Base-by-base conservation (phyloP, 495 filamentous ascomycete genomes). In the Penicillium paradoxum region DNA sequence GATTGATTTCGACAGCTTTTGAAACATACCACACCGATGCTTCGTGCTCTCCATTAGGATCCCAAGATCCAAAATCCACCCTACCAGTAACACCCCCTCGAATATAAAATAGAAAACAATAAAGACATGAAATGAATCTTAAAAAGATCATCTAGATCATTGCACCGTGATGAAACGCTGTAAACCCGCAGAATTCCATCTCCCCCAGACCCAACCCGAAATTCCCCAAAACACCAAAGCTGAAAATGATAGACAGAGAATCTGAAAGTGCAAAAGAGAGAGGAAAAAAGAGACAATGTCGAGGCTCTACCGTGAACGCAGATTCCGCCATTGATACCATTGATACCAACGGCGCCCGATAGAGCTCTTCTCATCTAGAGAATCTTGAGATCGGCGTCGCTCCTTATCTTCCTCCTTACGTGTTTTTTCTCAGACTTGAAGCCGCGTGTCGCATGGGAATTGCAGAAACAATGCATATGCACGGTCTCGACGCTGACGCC, bases 381-480 rank as follows among this genome's bases (percentile, higher is more conserved):
- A 64, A 18, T 66, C 58, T 10, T 66, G 29, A 42, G 60, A 59
- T 52, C 62, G 53, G 41, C 55, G 57, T 22, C 57, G 42, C 29
- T 58, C 13, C 56, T 64, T 55, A 45, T 61, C 52, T 55, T 69
- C 62, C 48, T 56, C 51, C 38, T 67, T 70, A 36, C 48, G 55
- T 3, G 57, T 64, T 51, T 73, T 22, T 66, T 68, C 62, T 72
- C 65, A 6, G 64, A 60, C 49, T 63, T 67, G 57, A 69, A 75
- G n/a, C 62, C 60, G 13, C 64, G 67, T 3, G 62, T 70, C 5
- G 73, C 71, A 39, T 77, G 73, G 0, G 52, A 54, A 46, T 73
- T 63, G 63, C 73, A 75, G 60, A 71, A 77, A 33, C 71, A 74
- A 24, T 77, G 70, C 72, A 77, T 72, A 27, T 71, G 69, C 4